A percentile compares a stretch with the other conserved stretches of the same genome.
Evolutionary conservation across 2,329 filamentous ascomycete genomes (phyloP).

Genomic region (Ilyonectria robusta): DNA sequence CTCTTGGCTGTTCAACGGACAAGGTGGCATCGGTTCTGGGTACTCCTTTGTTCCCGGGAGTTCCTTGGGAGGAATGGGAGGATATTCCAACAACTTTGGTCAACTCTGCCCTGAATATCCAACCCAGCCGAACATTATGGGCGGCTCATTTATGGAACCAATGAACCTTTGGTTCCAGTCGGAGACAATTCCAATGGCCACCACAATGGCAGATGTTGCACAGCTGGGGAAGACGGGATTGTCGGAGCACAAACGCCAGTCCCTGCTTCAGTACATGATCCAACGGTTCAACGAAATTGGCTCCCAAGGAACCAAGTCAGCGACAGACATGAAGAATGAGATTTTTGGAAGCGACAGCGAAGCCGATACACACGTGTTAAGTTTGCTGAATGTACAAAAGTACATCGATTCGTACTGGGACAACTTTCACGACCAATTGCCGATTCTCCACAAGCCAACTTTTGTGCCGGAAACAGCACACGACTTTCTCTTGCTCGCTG

Average conservation of each 20-base stretch:
- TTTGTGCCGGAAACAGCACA: constrained; percentile 48
- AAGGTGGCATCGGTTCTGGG: constrained; percentile 39
- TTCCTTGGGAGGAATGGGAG: constrained; percentile 37
- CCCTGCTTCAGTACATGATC: constrained; percentile 47
- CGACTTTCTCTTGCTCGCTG: constrained; percentile 45
- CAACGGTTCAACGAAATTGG: constrained; percentile 49
- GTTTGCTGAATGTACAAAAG: constrained; percentile 43
- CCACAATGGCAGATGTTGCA: constrained; percentile 41
- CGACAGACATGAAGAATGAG: constrained; percentile 48
- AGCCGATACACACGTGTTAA: constrained; percentile 45
- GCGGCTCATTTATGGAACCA: constrained; percentile 44
- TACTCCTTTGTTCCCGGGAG: constrained; percentile 44
- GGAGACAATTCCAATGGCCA: constrained; percentile 43
- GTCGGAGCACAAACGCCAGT: constrained; percentile 48
- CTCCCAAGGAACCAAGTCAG: constrained; percentile 45
- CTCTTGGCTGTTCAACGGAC: constrained; percentile 47
- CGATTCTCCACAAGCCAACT: constrained; percentile 46
- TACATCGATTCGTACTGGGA: constrained; percentile 49
- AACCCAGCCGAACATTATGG: constrained; percentile 43
- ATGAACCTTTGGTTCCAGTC: constrained; percentile 49
- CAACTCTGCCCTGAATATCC: constrained; percentile 47
- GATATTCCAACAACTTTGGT: constrained; percentile 48
- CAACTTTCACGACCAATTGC: constrained; percentile 47
- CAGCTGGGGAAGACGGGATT: constrained; percentile 44
- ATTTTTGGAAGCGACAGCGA: constrained; percentile 48